phyloP scores from a whole-genome alignment of 257 asterid genomes.

The Handroanthus guayacan region DNA sequence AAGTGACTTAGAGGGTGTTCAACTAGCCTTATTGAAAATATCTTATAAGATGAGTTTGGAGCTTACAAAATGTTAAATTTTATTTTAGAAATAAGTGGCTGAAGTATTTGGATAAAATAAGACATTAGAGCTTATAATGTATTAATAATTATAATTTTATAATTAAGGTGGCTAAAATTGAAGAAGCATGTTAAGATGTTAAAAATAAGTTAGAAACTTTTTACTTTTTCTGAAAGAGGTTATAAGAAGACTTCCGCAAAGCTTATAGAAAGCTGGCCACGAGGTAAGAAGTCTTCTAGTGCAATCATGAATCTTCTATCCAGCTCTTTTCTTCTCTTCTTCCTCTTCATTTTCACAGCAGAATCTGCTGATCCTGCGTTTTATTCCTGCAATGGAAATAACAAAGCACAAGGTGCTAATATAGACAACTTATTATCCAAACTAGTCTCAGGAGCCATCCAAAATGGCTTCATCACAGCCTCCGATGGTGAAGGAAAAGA shows the following conservation, averaged over 20 bases:
- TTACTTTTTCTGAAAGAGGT: too few relatives aligned
- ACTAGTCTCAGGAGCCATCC: constrained; percentile 50
- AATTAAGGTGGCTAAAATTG: too few relatives aligned
- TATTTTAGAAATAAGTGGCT: too few relatives aligned
- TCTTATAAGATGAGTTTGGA: background rate
- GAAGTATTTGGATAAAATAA: too few relatives aligned
- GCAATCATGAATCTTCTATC: constrained; percentile 43
- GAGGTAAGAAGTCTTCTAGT: background rate
- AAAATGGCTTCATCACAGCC: constrained; percentile 52
- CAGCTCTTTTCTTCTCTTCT: constrained; percentile 33
- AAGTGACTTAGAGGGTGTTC: too few relatives aligned
- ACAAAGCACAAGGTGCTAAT: constrained; percentile 40
- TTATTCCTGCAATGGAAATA: constrained; percentile 48
- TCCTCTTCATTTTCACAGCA: constrained; percentile 41
- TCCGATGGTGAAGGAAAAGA: constrained; percentile 45
- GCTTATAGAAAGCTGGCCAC: too few relatives aligned
- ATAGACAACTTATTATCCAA: constrained; percentile 46
- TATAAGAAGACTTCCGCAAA: constrained; percentile 5
- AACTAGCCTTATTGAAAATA: too few relatives aligned
- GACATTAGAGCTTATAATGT: too few relatives aligned
- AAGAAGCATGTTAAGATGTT: too few relatives aligned
- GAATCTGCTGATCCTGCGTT: constrained; percentile 58
- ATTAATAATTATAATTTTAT: too few relatives aligned
- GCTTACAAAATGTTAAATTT: background rate
- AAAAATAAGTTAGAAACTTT: too few relatives aligned